Evolutionary conservation across 192 early-diverging fungal genomes (phyloP).

Genomic region (Backusella tarrabulga): DNA sequence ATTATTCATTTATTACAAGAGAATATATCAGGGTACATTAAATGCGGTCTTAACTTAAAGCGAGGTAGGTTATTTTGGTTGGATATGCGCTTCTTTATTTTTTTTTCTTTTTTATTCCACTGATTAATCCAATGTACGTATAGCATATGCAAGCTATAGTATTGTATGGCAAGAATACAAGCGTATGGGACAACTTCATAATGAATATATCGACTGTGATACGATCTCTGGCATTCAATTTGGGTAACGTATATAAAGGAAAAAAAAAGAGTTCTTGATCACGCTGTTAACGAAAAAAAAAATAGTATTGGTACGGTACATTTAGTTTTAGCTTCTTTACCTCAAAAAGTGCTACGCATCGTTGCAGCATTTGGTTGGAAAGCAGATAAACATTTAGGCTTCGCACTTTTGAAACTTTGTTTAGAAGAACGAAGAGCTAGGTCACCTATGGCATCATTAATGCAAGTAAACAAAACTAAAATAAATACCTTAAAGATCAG

Average conservation of each 20-base stretch:
- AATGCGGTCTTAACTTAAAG: conserved; percentile 30
- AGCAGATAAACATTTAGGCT: conserved; percentile 52
- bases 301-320: conserved; percentile 37
- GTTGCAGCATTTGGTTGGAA: conserved; percentile 54
- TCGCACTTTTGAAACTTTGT: conserved; percentile 47
- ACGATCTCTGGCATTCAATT: conserved; percentile 40
- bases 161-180: conserved; percentile 42
- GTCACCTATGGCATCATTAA: conserved; percentile 52
- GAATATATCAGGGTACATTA: conserved; percentile 23
- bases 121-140: not conserved
- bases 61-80: conserved; percentile 35
- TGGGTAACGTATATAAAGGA: conserved; percentile 18
- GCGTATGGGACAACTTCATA: conserved; percentile 33
- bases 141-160: conserved; percentile 35
- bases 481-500: not conserved
- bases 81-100: not conserved
- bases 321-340: conserved; percentile 29
- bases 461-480: conserved; percentile 35
- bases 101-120: not conserved
- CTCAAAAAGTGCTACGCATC: conserved; percentile 32
- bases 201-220: conserved; percentile 34
- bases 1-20: conserved; percentile 29
- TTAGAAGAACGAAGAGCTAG: conserved; percentile 47
- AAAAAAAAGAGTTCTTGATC: not conserved
- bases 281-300: not conserved